Conservation (phyloP, 129 eudicot genomes). For the Sambucus nigra region DNA sequence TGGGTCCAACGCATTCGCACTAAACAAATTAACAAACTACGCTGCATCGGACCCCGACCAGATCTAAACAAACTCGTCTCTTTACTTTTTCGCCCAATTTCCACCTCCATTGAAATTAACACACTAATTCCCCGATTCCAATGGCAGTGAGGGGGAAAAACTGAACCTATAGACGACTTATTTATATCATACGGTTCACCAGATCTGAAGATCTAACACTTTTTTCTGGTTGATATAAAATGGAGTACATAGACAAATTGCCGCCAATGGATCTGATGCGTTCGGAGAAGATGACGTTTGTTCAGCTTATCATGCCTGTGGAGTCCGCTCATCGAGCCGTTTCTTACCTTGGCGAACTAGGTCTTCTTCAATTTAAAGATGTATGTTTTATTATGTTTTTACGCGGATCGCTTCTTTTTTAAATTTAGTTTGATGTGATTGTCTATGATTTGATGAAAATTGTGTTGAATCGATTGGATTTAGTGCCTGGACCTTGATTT, state of each 20-base stretch:
- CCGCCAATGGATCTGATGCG: slow-evolving; percentile 98
- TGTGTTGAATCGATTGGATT: slow-evolving; percentile 8
- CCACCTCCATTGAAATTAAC: too few species aligned
- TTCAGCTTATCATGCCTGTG: slow-evolving; percentile 83
- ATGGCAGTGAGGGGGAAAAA: too few species aligned
- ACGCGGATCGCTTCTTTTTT: slow-evolving; percentile 9
- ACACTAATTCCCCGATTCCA: slow-evolving; percentile 6
- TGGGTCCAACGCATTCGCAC: too few species aligned
- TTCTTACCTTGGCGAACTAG: slow-evolving; percentile 86
- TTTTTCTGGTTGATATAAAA: slow-evolving; percentile 35
- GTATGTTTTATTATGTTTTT: too few species aligned
- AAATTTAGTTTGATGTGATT: slow-evolving; percentile 2
- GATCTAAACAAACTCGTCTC: too few species aligned
- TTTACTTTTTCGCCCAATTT: too few species aligned
- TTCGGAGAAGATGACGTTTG: slow-evolving; percentile 86
- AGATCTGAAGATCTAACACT: slow-evolving; percentile 38
- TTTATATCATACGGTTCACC: slow-evolving; percentile 4
- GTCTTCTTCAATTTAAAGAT: slow-evolving; percentile 86
- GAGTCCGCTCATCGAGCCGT: slow-evolving; percentile 96
- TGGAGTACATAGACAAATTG: slow-evolving; percentile 62
- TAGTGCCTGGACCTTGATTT: neutral
- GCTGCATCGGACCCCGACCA: too few species aligned
- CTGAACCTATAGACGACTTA: too few species aligned
- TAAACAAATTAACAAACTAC: too few species aligned
- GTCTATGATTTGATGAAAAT: neutral